phyloP scores from a whole-genome alignment of 768 basidiomycete genomes.

The Gelatoporia subvermispora region DNA sequence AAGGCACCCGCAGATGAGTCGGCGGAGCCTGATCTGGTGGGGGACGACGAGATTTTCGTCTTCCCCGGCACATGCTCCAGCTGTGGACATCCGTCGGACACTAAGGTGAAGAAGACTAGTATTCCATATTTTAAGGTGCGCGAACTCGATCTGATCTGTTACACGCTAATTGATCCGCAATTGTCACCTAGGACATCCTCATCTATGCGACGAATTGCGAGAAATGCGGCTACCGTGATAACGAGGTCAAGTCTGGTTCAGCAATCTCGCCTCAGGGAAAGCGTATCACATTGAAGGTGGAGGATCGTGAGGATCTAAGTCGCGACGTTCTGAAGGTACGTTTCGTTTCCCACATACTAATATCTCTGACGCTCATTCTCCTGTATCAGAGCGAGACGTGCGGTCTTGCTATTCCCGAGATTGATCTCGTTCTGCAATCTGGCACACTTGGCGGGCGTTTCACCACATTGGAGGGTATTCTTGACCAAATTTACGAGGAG shows the following conservation, averaged over 20 bases:
- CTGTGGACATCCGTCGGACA: conserved; percentile 79
- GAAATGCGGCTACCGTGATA: conserved; percentile 92
- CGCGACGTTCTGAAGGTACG: conserved; percentile 91
- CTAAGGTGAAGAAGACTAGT: conserved; percentile 91
- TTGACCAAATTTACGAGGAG: conserved; percentile 93
- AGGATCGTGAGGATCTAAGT: conserved; percentile 87
- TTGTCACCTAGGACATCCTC: conserved; percentile 67
- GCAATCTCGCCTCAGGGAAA: conserved; percentile 88
- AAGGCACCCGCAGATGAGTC: conserved; percentile 1
- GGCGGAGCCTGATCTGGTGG: conserved; percentile 21
- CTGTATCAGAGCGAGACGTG: conserved; percentile 82
- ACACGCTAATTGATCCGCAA: conserved; percentile 22
- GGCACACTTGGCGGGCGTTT: conserved; percentile 97
- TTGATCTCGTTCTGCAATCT: conserved; percentile 84
- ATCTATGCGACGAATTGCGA: conserved; percentile 99
- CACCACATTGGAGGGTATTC: conserved; percentile 93
- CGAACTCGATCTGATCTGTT: neutral
- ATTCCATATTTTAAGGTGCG: conserved; percentile 94
- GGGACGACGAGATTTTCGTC: conserved; percentile 78
- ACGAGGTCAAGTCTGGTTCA: conserved; percentile 92
- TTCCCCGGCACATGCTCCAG: conserved; percentile 88
- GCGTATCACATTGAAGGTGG: conserved; percentile 81
- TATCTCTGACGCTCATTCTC: neutral
- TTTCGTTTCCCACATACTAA: neutral
- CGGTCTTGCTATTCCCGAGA: conserved; percentile 87